A percentile compares a stretch with the other conserved stretches of the same genome.
Evolutionary conservation across 208 protist genomes (phyloP).

Genomic region (Leptomonas seymouri): DNA sequence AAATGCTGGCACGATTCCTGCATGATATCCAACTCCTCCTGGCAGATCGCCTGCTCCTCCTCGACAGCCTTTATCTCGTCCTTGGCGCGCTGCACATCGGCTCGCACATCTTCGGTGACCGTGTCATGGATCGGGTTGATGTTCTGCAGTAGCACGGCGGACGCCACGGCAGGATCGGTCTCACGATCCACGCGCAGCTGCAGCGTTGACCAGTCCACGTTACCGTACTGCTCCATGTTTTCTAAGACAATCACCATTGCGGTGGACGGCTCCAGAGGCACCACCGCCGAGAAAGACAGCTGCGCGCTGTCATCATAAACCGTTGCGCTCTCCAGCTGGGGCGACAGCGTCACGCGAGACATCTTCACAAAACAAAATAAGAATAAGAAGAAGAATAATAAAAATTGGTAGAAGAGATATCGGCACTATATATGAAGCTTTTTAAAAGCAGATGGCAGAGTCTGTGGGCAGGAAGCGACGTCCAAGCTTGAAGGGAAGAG

Average conservation of each 20-base stretch:
- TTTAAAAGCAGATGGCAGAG: too few relatives aligned
- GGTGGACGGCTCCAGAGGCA: conserved; percentile 18
- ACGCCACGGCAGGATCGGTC: conserved; percentile 22
- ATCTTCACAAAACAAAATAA: conserved; percentile 16
- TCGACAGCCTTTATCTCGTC: conserved; percentile 22
- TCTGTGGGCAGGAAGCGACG: too few relatives aligned
- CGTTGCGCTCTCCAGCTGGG: conserved; percentile 32
- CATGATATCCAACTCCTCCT: conserved; percentile 21
- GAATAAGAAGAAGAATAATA: too few relatives aligned
- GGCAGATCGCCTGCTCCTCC: conserved; percentile 11
- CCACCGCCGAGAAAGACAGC: conserved; percentile 28
- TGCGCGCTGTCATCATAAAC: conserved; percentile 37
- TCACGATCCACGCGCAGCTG: conserved; percentile 33
- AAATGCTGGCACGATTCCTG: conserved; percentile 22
- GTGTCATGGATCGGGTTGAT: conserved; percentile 29
- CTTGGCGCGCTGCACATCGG: conserved; percentile 29
- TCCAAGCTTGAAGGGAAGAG: too few relatives aligned
- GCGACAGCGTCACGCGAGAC: conserved; percentile 25
- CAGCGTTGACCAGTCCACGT: conserved; percentile 40
- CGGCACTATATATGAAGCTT: too few relatives aligned
- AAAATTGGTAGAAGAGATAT: too few relatives aligned
- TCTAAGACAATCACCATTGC: conserved; percentile 19
- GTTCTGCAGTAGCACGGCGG: conserved; percentile 31
- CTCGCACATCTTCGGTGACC: conserved; percentile 30
- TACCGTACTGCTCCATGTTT: conserved; percentile 32